phyloP scores from a whole-genome alignment of 805 yeast genomes.

The Helenozyma rhizophorensis region DNA sequence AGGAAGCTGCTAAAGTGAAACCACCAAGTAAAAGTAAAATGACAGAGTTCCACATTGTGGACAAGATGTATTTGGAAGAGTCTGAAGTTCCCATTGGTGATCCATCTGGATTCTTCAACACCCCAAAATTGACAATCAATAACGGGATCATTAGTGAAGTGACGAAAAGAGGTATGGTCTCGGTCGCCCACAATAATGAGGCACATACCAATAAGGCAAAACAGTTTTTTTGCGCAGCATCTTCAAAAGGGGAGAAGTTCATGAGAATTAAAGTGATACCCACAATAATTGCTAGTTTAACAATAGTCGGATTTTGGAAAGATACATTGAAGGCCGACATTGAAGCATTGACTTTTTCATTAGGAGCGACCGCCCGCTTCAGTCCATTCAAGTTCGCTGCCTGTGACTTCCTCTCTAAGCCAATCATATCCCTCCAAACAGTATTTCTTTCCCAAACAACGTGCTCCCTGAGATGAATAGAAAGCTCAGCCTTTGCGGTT shows the following conservation, averaged over 20 bases:
- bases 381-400: constrained; percentile 44
- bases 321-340: constrained; percentile 13
- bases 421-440: constrained; percentile 55
- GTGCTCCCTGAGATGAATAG: constrained; percentile 52
- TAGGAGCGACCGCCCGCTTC: not conserved
- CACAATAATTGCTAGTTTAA: constrained; percentile 46
- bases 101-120: constrained; percentile 48
- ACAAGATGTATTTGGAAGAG: constrained; percentile 42
- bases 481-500: constrained; percentile 49
- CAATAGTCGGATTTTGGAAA: constrained; percentile 22
- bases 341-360: constrained; percentile 9
- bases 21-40: constrained; percentile 50
- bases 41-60: constrained; percentile 52
- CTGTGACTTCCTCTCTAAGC: constrained; percentile 74
- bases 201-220: constrained; percentile 60
- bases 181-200: constrained; percentile 50
- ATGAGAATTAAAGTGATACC: constrained; percentile 51
- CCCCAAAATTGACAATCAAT: constrained; percentile 42
- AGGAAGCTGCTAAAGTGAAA: constrained; percentile 51
- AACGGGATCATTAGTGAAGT: constrained; percentile 48
- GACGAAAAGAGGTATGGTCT: constrained; percentile 47
- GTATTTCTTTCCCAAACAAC: constrained; percentile 55
- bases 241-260: constrained; percentile 55
- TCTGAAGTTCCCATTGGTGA: constrained; percentile 38
- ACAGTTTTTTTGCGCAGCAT: constrained; percentile 64